Evolutionary conservation across 306 rosid species (phyloP).

Genomic region (Fragaria vesca): DNA sequence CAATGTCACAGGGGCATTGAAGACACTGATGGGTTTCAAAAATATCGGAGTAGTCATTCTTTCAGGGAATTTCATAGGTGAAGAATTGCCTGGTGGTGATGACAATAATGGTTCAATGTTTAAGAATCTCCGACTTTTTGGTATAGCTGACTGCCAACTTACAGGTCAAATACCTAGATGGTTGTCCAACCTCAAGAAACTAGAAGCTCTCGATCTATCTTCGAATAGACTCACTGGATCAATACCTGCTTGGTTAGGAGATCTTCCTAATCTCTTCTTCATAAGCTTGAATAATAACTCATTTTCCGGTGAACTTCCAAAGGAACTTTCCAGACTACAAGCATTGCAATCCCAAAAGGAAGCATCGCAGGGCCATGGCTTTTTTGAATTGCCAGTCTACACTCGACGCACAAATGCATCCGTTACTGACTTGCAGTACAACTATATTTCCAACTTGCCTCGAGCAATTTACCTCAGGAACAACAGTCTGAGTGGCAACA

Average conservation of each 20-base stretch:
- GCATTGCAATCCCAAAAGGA: not conserved
- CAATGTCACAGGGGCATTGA: not conserved
- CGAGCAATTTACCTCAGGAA: not conserved
- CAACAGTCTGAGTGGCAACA: not conserved
- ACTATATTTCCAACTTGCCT: not conserved
- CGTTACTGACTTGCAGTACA: not conserved
- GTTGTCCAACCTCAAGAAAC: not conserved
- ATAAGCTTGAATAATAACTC: not conserved
- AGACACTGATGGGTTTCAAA: not conserved
- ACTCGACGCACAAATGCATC: not conserved
- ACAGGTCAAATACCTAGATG: not conserved
- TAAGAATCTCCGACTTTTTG: not conserved
- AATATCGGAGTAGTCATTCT: not conserved
- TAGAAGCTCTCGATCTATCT: not conserved
- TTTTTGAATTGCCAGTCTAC: not conserved
- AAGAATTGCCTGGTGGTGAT: not conserved
- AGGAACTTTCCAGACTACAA: not conserved
- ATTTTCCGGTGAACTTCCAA: not conserved
- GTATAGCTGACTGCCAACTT: not conserved
- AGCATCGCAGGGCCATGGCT: not conserved
- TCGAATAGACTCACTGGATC: not conserved
- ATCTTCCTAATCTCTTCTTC: not conserved
- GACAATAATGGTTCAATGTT: not conserved
- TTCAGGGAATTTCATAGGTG: not conserved
- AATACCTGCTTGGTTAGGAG: not conserved